Evolutionary conservation across 2,329 filamentous ascomycete genomes (phyloP), one percentile per base, ranked within the genome.

Genomic region (Aspergillus sp.): DNA sequence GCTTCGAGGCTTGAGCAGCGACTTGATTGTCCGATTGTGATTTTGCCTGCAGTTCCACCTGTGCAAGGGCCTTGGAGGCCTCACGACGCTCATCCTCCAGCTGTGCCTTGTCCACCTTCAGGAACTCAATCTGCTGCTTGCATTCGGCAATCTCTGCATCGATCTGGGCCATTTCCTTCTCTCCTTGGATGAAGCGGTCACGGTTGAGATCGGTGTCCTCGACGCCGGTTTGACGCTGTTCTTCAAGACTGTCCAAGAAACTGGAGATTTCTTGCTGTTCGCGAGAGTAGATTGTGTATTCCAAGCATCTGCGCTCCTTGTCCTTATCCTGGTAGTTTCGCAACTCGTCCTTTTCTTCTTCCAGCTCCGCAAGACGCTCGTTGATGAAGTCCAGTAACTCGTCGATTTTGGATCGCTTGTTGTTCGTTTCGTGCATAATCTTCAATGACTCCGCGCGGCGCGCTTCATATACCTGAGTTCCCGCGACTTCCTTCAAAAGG

Each of bases 321-420:
- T 99, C 95, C 74, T 96, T 96, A 62, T 96, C 92, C 75, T 98
- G 95, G 73, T 93, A 99, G 7, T 89, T 92, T 49, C 92, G 88
- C 41, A 99, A 82, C 76, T 99, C 96, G 71, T 97, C 92, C 75
- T 98, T 98, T 77, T 99, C 95, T 73, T 96, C 93, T 75, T 99
- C 95, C 0, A 99, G 83, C 76, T 99, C 95, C 41, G 82, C 84
- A 57, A 99, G 82, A 56, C 95, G 88, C 70, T 96, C 91, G 70
- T 95, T 92, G 77, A 99, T 97, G 71, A 95, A 96, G 56, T 90
- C 88, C 11, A 99, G 84, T 11, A 96, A 83, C 72, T 96, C 92
- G 73, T 99, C 95, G 62, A 98, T 98, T 78, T 97, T 97, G 49
- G 88, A 84, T 63, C 92, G 88, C 81, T 97, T 98, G 78, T 92